phyloP scores from a whole-genome alignment of 2,329 filamentous ascomycete genomes.

The Sclerotinia trifoliorum region DNA sequence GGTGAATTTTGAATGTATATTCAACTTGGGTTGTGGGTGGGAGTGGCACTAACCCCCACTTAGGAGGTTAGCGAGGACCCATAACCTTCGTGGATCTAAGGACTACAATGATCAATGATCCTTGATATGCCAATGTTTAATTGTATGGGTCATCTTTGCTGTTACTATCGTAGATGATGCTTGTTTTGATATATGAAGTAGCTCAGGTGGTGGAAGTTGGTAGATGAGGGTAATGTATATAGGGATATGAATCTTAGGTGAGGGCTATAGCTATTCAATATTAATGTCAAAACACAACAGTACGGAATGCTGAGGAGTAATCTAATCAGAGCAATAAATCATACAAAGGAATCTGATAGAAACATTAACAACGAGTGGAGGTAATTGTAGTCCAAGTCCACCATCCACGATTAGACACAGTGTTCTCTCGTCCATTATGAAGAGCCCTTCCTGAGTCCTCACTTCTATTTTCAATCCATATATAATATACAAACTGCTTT shows the following conservation, averaged over 20 bases:
- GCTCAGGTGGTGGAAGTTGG: too few relatives aligned
- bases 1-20: accelerated
- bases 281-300: not conserved
- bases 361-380: not conserved
- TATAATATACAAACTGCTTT: not conserved
- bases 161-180: too few relatives aligned
- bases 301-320: not conserved
- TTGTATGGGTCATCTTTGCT: too few relatives aligned
- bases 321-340: not conserved
- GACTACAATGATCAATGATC: not conserved
- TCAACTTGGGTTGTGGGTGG: accelerated
- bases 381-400: not conserved
- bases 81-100: not conserved
- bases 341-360: not conserved
- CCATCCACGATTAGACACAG: not conserved
- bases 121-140: too few relatives aligned
- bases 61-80: not conserved
- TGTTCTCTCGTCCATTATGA: too few relatives aligned
- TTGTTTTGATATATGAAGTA: too few relatives aligned
- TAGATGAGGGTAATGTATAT: not conserved
- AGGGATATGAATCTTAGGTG: not conserved
- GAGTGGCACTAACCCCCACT: not conserved
- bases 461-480: not conserved
- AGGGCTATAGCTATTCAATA: not conserved
- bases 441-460: too few relatives aligned